Evolutionary conservation across 129 eudicot species (phyloP).

Genomic region (Artemisia tridentata): DNA sequence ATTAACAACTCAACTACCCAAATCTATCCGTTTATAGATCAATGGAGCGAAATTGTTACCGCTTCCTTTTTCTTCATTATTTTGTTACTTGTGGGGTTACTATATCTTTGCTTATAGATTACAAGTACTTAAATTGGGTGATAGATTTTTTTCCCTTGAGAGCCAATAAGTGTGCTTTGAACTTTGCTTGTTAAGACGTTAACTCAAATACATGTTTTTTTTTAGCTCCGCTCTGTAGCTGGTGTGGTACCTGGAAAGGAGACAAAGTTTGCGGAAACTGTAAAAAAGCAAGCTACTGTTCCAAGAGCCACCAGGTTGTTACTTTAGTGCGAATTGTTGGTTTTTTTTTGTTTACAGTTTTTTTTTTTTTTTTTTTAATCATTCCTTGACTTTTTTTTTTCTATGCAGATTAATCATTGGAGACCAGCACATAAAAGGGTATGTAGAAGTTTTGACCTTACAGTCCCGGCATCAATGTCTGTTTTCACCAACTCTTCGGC

Average conservation of each 20-base stretch:
- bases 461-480: slow-evolving; percentile 39
- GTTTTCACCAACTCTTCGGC: slow-evolving; percentile 22
- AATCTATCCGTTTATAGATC: too few species aligned
- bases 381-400: neutral
- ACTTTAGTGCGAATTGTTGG: too few species aligned
- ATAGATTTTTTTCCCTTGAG: too few species aligned
- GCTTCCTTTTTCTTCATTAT: too few species aligned
- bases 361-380: too few species aligned
- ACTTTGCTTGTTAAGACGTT: neutral
- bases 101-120: too few species aligned
- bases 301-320: slow-evolving; percentile 75
- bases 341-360: neutral
- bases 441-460: slow-evolving; percentile 43
- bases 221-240: slow-evolving; percentile 73
- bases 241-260: slow-evolving; percentile 99
- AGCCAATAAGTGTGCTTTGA: too few species aligned
- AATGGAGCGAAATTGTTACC: too few species aligned
- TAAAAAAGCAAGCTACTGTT: slow-evolving; percentile 69
- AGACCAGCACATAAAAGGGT: slow-evolving; percentile 46
- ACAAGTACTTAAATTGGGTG: too few species aligned
- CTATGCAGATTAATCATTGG: slow-evolving; percentile 67
- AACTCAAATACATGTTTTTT: slow-evolving; percentile 14
- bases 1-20: too few species aligned
- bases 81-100: too few species aligned
- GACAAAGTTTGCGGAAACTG: slow-evolving; percentile 75